Evolutionary conservation across 257 asterid genomes (phyloP), one percentile per base, ranked within the genome.

Genomic region (Solanum chiquidenum): DNA sequence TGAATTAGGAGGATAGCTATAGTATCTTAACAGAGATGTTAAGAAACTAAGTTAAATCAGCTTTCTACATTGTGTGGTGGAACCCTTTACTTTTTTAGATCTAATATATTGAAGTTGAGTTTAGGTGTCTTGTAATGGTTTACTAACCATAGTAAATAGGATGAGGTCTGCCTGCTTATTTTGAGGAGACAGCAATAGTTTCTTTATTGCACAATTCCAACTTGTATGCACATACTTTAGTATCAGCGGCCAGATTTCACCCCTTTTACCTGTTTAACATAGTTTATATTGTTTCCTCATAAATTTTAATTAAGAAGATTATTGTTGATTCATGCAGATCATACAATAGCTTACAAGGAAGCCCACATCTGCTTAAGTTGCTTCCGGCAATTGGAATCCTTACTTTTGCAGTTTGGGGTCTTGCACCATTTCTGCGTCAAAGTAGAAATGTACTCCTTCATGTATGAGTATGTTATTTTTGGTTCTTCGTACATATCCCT

Each of bases 401-500:
- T 92, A 86, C 90, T 88, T 97, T 97, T 91, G 94, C 98, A 82
- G 82, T 94, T 85, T 96, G 98, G 98, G 98, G 99, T 88, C 94
- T 96, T 88, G 93, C 94, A 66, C 99, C 98, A 13, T 93, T 95
- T 71, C 87, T 93, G 92, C 95, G 91, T 89, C 96, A 86, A 62
- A 89, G 92, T 94, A 94, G 97, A 89, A 93, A 92, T 88, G 23
- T 95, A 88, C 87, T 95, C 88, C 89, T 92, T 52, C 93, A 90
- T 55, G 99, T 97, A 92, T 73, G 93, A 87, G 85, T 62, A 34
- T 86, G 84, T 40, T 69, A 18, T 34, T 64, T 37, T 88, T 76
- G 35, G 42, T 86, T 83, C 72, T 89, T 85, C 85, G 46, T 85
- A 29, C 46, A 84, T 83, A 88, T 58, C 83, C 69, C 69, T 86